A percentile compares a stretch with the other conserved stretches of the same genome.
These are phyloP conservation scores for Scenedesmus sp. DNA, from an alignment of 163 green algal genomes.

Conservation along the genomic window DNA sequence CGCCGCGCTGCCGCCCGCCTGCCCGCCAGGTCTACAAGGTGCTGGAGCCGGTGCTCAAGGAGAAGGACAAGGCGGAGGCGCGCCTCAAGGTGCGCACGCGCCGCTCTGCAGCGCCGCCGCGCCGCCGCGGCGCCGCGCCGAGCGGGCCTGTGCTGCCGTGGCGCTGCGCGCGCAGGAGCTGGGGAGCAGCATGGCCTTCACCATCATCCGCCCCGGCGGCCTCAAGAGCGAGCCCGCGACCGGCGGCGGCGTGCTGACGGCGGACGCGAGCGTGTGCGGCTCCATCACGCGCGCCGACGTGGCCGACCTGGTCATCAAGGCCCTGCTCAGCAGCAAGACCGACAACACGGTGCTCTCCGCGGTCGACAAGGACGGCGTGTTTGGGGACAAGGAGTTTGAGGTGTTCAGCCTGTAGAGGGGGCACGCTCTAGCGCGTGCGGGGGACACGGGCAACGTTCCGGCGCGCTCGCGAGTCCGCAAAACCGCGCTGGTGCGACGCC, in stretches of 20 bases:
- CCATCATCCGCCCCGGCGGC: constrained; percentile 95
- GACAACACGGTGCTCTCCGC: constrained; percentile 71
- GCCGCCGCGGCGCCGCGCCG: no score
- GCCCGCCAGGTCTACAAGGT: constrained; percentile 40
- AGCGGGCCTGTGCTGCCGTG: no score
- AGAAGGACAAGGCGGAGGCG: constrained; percentile 93
- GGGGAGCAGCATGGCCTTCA: constrained; percentile 78
- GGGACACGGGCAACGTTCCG: no score
- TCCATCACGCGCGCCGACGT: constrained; percentile 92
- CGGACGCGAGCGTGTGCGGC: constrained; percentile 84
- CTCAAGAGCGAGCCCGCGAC: constrained; percentile 88
- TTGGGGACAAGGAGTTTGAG: constrained; percentile 64
- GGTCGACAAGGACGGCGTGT: constrained; percentile 74
- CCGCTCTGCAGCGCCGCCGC: not conserved
- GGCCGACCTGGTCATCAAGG: constrained; percentile 85
- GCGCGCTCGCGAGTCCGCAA: no score
- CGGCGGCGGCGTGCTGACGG: constrained; percentile 81
- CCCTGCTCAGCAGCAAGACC: constrained; percentile 63
- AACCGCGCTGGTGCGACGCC: no score
- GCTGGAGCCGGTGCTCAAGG: constrained; percentile 63
- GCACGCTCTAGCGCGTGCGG: not conserved
- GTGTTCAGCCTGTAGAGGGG: constrained; percentile 59
- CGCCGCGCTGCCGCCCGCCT: no score
- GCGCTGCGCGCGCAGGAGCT: constrained; percentile 43
- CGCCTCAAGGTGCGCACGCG: constrained; percentile 72